Evolutionary conservation across 345 rosid species (phyloP), one percentile per base, ranked within the genome.

Genomic region (Citrus maxima): DNA sequence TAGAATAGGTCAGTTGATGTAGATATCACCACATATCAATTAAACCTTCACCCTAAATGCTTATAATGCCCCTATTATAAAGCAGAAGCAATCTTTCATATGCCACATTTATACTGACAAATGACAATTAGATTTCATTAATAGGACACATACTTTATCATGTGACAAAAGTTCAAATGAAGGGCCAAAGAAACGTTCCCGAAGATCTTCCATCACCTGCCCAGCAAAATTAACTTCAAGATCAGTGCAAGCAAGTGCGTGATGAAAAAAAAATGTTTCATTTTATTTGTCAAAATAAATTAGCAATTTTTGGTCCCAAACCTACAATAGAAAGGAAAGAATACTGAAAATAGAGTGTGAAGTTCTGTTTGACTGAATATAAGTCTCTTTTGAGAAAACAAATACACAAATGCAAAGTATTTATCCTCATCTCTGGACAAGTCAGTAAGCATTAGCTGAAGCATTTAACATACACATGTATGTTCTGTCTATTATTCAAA

Each of bases 111-210:
- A 9, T 25, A 60, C 59, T 24, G 22, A 4, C 10, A 56, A 76
- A 76, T 77, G 6, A n/a, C 37, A 54, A 3, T 22, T 19, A 67
- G 40, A 49, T 24, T 61, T 10, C 10, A 28, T 2, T 28, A 24
- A 70, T 22, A 18, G 24, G 59, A 34, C 58, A 67, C 83, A 82
- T 80, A 91, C 99, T 85, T 89, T 93, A 21, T 96, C 97, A 87
- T 93, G 97, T 2, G 97, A 89, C 83, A 72, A 82, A 42, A 96
- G 92, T 82, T 96, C 97, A 84, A 88, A 92, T 7, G 87, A 73
- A 82, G 97, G 98, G 74, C 99, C 99, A 73, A 96, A 96, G 72
- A 88, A 93, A 80, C 97, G 97, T 83, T 96, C 97, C 54, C 94
- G 89, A 67, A 96, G 93, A 90, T 88, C 90, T 82, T 89, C 93